These are phyloP conservation scores for Naganishia vaughanmartiniae DNA, from an alignment of 768 basidiomycete genomes.

Conservation along the genomic window DNA sequence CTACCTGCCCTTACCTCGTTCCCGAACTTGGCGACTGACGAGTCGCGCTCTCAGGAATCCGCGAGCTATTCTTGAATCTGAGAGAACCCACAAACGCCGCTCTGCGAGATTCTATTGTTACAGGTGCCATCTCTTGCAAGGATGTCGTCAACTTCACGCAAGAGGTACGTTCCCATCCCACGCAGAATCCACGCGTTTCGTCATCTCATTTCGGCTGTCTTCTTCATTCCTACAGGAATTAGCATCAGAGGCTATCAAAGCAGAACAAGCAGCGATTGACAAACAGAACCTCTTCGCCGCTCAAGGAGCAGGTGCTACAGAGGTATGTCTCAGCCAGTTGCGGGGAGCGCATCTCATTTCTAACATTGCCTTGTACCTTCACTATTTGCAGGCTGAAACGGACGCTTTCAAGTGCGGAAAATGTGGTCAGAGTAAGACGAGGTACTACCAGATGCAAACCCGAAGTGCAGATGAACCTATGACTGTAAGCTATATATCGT, in stretches of 20 bases:
- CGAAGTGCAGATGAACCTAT: conserved; percentile 97
- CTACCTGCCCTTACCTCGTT: background rate
- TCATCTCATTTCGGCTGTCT: background rate
- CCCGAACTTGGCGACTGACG: background rate
- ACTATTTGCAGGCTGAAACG: conserved; percentile 72
- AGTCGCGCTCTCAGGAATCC: conserved; percentile 73
- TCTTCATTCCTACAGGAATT: conserved; percentile 66
- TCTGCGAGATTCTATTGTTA: conserved; percentile 77
- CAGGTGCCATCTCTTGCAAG: conserved; percentile 69
- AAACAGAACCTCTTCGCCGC: conserved; percentile 87
- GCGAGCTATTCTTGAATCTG: conserved; percentile 84
- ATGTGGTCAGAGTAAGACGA: conserved; percentile 78
- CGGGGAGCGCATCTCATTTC: background rate
- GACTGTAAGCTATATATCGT: conserved; percentile 56
- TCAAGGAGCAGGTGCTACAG: conserved; percentile 73
- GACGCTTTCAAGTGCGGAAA: conserved; percentile 94
- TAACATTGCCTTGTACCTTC: background rate
- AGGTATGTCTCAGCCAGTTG: conserved; percentile 31
- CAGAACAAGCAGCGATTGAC: conserved; percentile 74
- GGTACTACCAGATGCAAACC: conserved; percentile 94
- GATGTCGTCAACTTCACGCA: conserved; percentile 77
- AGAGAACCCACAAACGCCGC: conserved; percentile 92
- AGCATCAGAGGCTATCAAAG: conserved; percentile 88
- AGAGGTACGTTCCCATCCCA: conserved; percentile 58
- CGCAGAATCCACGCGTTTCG: background rate